Conservation (phyloP, 2,329 filamentous ascomycete genomes). For the Fusarium zealandicum region DNA sequence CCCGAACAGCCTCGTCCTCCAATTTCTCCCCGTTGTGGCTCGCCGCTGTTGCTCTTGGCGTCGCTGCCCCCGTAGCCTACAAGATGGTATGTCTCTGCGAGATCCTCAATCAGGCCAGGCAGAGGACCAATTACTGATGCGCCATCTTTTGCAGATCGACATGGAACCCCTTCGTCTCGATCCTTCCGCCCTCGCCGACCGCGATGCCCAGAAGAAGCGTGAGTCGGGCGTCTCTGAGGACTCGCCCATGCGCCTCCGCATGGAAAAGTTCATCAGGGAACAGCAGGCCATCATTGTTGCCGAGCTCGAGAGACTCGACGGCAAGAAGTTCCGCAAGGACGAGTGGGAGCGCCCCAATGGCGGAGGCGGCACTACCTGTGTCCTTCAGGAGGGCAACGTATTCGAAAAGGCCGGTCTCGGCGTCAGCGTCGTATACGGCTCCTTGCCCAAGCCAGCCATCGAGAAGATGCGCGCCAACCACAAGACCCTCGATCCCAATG, state of each 20-base stretch:
- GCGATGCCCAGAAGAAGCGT: constrained; percentile 81
- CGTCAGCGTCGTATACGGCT: constrained; percentile 93
- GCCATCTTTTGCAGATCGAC: constrained; percentile 46
- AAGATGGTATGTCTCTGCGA: constrained; percentile 58
- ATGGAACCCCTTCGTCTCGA: constrained; percentile 61
- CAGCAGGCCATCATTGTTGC: constrained; percentile 89
- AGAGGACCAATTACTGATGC: constrained; percentile 25
- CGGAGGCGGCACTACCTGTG: constrained; percentile 92
- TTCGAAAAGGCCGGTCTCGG: constrained; percentile 99
- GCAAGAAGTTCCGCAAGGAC: constrained; percentile 80
- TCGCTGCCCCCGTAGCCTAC: constrained; percentile 62
- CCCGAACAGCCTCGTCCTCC: constrained; percentile 27
- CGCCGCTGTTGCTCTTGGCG: constrained; percentile 55
- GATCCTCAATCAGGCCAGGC: background rate
- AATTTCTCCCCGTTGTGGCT: constrained; percentile 40
- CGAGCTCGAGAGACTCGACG: constrained; percentile 84
- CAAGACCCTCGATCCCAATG: constrained; percentile 80
- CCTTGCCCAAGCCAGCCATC: constrained; percentile 85
- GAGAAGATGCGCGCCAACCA: constrained; percentile 94
- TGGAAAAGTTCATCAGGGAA: constrained; percentile 95
- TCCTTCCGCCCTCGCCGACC: constrained; percentile 77
- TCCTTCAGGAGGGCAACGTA: constrained; percentile 93
- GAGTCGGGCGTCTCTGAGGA: constrained; percentile 70
- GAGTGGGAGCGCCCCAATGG: constrained; percentile 88
- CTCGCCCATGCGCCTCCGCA: constrained; percentile 95